A percentile compares a stretch with the other conserved stretches of the same genome.
These are phyloP conservation scores for Jatropha podagrica DNA, from an alignment of 441 rosid species.

Conservation along the genomic window DNA sequence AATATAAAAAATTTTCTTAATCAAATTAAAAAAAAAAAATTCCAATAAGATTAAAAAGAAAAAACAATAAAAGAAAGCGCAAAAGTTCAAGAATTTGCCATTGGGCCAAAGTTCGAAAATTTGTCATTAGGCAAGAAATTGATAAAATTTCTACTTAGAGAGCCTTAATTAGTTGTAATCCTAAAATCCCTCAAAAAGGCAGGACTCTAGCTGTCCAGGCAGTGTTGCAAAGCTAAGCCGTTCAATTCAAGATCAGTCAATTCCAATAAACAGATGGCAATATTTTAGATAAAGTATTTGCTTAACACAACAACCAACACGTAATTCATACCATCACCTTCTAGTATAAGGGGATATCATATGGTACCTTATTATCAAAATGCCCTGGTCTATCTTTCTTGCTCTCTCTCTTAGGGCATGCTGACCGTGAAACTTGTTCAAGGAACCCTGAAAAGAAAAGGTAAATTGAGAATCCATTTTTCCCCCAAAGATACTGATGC, in stretches of 20 bases:
- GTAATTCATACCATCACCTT: not conserved
- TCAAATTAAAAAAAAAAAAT: too few species aligned
- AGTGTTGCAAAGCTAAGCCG: not conserved
- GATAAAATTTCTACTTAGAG: not conserved
- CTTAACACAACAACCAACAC: not conserved
- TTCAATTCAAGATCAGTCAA: not conserved
- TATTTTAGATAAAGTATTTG: not conserved
- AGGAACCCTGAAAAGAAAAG: conserved; percentile 54
- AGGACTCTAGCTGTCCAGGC: not conserved
- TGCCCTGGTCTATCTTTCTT: conserved; percentile 80
- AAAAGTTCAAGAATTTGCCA: too few species aligned
- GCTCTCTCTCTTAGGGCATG: conserved; percentile 96
- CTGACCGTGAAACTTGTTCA: conserved; percentile 98
- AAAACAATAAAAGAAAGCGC: too few species aligned
- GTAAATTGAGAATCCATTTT: conserved; percentile 13
- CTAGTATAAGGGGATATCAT: not conserved
- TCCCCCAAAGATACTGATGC: not conserved
- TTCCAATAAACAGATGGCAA: not conserved
- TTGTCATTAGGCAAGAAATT: not conserved
- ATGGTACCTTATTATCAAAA: conserved; percentile 78
- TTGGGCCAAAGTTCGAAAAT: too few species aligned
- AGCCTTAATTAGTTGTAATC: not conserved
- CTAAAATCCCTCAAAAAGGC: not conserved
- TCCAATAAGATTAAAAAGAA: too few species aligned
- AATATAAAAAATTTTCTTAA: too few species aligned